Base-by-base conservation (phyloP, 176 grass and related monocot species). In the Eleusine coracana region DNA sequence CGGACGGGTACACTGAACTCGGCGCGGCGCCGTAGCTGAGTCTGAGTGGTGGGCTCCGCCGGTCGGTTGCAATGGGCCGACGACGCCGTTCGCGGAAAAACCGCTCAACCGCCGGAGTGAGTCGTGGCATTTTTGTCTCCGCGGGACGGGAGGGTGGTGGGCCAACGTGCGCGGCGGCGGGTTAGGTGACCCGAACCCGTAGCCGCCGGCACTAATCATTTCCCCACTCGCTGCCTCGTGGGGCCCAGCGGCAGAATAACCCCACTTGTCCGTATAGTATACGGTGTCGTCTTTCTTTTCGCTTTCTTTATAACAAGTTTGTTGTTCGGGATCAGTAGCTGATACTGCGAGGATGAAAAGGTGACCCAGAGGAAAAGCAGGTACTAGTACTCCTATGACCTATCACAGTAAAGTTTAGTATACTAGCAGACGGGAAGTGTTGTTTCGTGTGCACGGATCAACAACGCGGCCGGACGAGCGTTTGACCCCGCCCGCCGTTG, bases 1-100 rank as follows among this genome's bases (percentile, higher is more conserved):
- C 63, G 20, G 63, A 54, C 76, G 54, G 71, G 82, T 81, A 38
- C 87, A 71, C 71, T 77, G 71, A 76, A 85, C 86, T 59, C 7
- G 7, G 4, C 45, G n/a, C 5, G 48, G 12, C 11, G 12, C 48
- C 4, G 18, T 56, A 56, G 52, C 52, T 56, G 52, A 15, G 75
- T 65, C 31, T 34, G 48, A 15, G 75, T 48, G 76, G 38, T 10
- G 75, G 54, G 73, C 18, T 45, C 75, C 16, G 41, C 16, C 6
- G 0, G 28, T 36, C 63, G 51, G 62, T 16, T 7, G 66, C 78
- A 69, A 1, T 51, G 25, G 56, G 39, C 48, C 48, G 81, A 55
- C 52, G 52, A 55, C 52, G 52, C 52, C 52, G 55, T 59, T 59
- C 55, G 55, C 55, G 55, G 10, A 10, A 17, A 15, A 23, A 2